Percentiles rank a stretch among this genome's conserved stretches.
These are phyloP conservation scores for Escovopsis sp. DNA, from an alignment of 2,329 filamentous ascomycete genomes.

Conservation along the genomic window DNA sequence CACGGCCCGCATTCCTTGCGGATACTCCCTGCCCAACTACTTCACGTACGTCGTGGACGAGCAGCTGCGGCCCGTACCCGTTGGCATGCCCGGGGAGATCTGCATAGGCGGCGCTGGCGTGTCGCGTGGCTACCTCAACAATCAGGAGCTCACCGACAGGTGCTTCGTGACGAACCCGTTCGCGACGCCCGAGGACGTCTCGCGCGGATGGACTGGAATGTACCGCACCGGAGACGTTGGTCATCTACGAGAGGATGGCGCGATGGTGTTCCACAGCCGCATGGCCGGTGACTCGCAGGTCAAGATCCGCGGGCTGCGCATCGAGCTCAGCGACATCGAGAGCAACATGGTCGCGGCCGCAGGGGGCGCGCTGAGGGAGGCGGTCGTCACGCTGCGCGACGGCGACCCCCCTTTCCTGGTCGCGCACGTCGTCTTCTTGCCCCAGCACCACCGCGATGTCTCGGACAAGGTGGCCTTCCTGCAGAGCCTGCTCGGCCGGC, in stretches of 20 bases:
- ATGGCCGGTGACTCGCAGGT: slow-evolving; percentile 25
- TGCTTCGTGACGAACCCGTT: slow-evolving; percentile 4
- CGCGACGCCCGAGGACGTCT: neutral
- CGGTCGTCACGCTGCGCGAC: neutral
- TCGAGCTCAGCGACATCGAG: slow-evolving; percentile 29
- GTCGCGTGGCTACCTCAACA: slow-evolving; percentile 22
- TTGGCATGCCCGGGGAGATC: slow-evolving; percentile 7
- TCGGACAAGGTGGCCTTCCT: slow-evolving; percentile 5
- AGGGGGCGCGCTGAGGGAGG: neutral
- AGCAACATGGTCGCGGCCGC: slow-evolving; percentile 8
- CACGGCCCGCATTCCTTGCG: neutral
- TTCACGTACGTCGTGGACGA: slow-evolving; percentile 26
- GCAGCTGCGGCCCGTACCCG: slow-evolving; percentile 7
- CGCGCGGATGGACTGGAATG: slow-evolving; percentile 12
- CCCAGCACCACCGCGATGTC: neutral
- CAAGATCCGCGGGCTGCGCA: slow-evolving; percentile 27
- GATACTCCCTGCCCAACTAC: slow-evolving; percentile 11
- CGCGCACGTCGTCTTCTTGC: neutral
- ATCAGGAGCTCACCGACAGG: slow-evolving; percentile 6
- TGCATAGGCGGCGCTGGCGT: slow-evolving; percentile 23
- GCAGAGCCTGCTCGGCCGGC: slow-evolving; percentile 4
- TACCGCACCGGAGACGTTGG: slow-evolving; percentile 21
- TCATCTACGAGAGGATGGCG: slow-evolving; percentile 15
- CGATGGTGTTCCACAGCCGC: slow-evolving; percentile 19
- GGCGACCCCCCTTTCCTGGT: neutral